Base-by-base conservation (phyloP, 148 eudicot genomes). In the Cornus controversa region DNA sequence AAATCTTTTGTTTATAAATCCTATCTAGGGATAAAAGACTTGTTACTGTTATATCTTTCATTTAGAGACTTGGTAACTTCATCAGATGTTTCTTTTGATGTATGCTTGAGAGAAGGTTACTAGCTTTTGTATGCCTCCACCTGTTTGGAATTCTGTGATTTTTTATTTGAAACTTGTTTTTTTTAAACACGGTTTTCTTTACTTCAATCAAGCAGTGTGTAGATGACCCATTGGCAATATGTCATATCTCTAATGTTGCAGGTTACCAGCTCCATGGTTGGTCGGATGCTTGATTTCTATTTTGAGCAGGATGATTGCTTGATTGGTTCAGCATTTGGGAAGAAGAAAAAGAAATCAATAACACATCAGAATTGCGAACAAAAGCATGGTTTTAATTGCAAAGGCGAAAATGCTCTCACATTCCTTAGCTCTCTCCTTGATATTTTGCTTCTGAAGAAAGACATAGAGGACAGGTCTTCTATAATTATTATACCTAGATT, bases 371-470 rank as follows among this genome's bases (percentile, higher is more conserved):
- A 72, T 26, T 40, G 75, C 77, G 60, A 66, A 54, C 77, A 42
- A 25, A 36, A 14, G 60, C 23, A 28, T 45, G 85, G 69, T 70
- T 62, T 67, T 2, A 57, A 69, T 20, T 77, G 63, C 54, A 75
- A 78, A 31, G 81, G 84, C 47, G 78, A 74, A 82, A 84, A 76
- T 78, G 62, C 76, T 50, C 78, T 93, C 36, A 58, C 82, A 73
- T 86, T 84, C 77, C 78, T 93, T 36, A 87, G 94, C 71, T 88
- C 93, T 65, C 87, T 96, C 66, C 93, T 96, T 67, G 98, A 96
- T 69, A 83, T 96, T 64, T 70, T 96, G 76, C 86, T 88, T 23
- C 75, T 96, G 79, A 96, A 96, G 87, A 96, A 91, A 81, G 89
- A 90, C 80, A 82, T 96, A 64, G 78, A 79, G 69, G 86, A 87